Base-by-base conservation (phyloP, 2,329 filamentous ascomycete genomes). In the Rhynchosporium graminicola region DNA sequence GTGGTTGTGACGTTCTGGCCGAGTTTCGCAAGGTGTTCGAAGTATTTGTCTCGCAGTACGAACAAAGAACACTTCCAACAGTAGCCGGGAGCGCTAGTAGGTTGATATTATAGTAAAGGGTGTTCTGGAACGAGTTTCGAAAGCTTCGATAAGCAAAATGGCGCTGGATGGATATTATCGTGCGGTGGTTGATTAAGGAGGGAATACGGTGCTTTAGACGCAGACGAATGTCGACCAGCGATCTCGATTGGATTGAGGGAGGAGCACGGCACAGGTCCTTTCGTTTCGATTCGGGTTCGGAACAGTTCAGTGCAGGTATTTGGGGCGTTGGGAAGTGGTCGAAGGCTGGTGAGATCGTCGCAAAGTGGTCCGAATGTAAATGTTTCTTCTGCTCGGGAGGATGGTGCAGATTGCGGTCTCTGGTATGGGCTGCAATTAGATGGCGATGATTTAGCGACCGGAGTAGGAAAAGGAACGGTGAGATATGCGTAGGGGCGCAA, bases 201-300 rank as follows among this genome's bases (percentile, higher is more conserved):
- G 61, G 51, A 12, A 42, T 50, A 31, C 38, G 61, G 64, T 62
- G 60, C 48, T 64, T 61, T 54, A 40, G 61, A 57, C 42, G 47
- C 33, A 42, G 42, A 56, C 36, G 57, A 31, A 62, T 60, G 62
- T 60, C 66, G 66, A 54, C 64, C 66, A 68, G 66, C 66, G 64
- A 68, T 42, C 50, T 55, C 48, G 57, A 56, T 56, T n/a, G 33
- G 45, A 42, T 28, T 51, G 13, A 20, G 60, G 47, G 20, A 52
- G 46, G 29, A 26, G 43, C n/a, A 61, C 61, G 52, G 56, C 46
- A 55, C 31, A 57, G 20, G 40, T 33, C 33, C 31, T 47, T 59
- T 7, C 43, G 43, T 50, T 54, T 50, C 56, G 46, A 28, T 15
- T 36, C 26, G 48, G 50, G 42, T 50, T 59, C 42, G 20, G 58